Conservation (phyloP, 371 early-diverging fungal genomes). For the Dipsacomyces acuminosporus region DNA sequence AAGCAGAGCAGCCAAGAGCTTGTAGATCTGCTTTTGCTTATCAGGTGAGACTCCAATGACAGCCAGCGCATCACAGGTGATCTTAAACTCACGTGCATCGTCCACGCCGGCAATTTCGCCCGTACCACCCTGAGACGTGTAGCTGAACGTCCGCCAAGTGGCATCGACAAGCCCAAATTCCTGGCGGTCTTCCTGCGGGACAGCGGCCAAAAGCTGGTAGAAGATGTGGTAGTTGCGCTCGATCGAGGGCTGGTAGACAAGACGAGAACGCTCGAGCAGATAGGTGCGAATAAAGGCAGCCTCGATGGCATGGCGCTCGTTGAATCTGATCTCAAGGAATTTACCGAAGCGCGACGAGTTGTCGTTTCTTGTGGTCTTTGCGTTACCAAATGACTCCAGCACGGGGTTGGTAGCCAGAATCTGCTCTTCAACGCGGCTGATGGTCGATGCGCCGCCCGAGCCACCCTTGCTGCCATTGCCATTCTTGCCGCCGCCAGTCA, state of each 20-base stretch:
- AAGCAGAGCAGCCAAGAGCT: constrained; percentile 80
- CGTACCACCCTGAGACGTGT: constrained; percentile 77
- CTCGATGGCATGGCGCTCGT: constrained; percentile 72
- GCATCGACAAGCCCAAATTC: constrained; percentile 64
- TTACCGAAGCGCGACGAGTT: constrained; percentile 99
- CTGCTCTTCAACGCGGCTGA: constrained; percentile 79
- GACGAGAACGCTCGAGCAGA: constrained; percentile 95
- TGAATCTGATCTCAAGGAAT: constrained; percentile 93
- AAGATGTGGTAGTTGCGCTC: constrained; percentile 99
- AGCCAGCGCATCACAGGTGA: constrained; percentile 78
- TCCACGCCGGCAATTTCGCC: constrained; percentile 84
- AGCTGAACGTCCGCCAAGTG: constrained; percentile 71
- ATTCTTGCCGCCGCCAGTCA: background rate
- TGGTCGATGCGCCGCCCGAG: constrained; percentile 49
- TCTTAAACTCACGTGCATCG: constrained; percentile 84
- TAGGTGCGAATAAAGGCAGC: constrained; percentile 97
- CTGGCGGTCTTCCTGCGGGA: constrained; percentile 74
- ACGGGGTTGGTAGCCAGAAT: constrained; percentile 96
- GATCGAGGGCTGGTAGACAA: constrained; percentile 85
- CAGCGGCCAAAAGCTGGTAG: constrained; percentile 92
- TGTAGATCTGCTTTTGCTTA: constrained; percentile 87
- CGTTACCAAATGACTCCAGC: constrained; percentile 99
- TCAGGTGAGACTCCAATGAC: constrained; percentile 79
- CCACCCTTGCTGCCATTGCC: background rate
- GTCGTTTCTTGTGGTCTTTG: constrained; percentile 99